Evolutionary conservation across 2,329 filamentous ascomycete genomes (phyloP), one percentile per base, ranked within the genome.

Genomic region (Magnaporthiopsis poae): DNA sequence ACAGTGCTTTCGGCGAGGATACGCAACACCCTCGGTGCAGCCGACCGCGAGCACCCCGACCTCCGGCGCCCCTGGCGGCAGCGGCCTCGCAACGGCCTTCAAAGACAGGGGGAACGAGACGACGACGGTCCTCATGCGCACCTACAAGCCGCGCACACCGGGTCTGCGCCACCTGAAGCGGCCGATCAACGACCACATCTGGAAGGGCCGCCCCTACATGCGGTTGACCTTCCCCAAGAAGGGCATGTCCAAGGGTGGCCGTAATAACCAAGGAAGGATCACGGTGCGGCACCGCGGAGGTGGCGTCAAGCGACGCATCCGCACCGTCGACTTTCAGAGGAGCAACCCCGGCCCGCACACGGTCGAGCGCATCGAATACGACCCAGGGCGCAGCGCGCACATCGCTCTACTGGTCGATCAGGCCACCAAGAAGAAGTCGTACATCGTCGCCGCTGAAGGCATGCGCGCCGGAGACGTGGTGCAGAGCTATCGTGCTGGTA

Each of bases 281-380:
- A 96, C 92, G 0, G 89, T 99, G 62, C 85, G 96, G 71, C 95
- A 99, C 80, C 88, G 90, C 67, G 95, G 95, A 75, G 95, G 94
- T 76, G 96, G 95, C 71, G 89, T 89, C 68, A 96, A 97, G 83
- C 85, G 93, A 74, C 88, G 95, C 74, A 96, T 99, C 79, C 84
- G 96, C 68, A 95, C 88, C 1, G 88, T 99, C 46, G 96, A 99
- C 78, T 99, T 96, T 76, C 81, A 88, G 70, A 89, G 95, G 66
- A 86, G 84, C 77, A 84, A 85, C 33, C 86, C 92, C 0, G 95
- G 95, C 25, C 88, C 90, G 70, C 95, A 98, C 72, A 79, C 88
- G 21, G 94, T 99, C 66, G 93, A 98, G 75, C 87, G 95, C 68
- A 95, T 99, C 73, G 95, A 99, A 77, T 93, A 98, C 77, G 96